phyloP scores from a whole-genome alignment of 2,329 filamentous ascomycete species.

The Coniella lustricola region DNA sequence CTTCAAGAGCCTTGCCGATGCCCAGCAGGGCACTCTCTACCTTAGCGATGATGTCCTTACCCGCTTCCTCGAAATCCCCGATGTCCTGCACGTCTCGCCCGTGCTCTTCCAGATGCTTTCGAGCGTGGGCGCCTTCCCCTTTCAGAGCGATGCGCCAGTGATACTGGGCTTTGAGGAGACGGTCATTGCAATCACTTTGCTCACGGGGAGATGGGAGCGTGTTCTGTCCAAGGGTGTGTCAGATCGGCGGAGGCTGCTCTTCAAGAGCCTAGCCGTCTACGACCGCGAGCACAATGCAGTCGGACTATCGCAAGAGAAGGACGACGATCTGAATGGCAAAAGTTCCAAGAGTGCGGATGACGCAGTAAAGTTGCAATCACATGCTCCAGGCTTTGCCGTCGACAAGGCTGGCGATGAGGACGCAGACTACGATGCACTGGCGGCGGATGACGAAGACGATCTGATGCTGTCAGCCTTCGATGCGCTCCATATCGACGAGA shows the following conservation, averaged over 20 bases:
- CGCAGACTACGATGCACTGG: conserved; percentile 29
- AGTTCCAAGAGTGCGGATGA: conserved; percentile 3
- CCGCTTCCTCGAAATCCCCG: conserved; percentile 66
- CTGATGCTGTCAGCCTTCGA: conserved; percentile 64
- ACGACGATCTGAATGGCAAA: conserved; percentile 16
- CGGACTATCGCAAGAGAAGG: conserved; percentile 2
- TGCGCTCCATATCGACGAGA: conserved; percentile 57
- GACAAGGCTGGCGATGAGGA: conserved; percentile 36
- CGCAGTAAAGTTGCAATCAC: conserved; percentile 9
- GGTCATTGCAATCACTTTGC: conserved; percentile 64
- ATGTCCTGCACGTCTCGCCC: conserved; percentile 58
- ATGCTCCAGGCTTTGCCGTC: conserved; percentile 36
- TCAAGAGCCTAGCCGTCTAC: conserved; percentile 65
- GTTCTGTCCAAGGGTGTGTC: conserved; percentile 52
- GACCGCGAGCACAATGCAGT: conserved; percentile 41
- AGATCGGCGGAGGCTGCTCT: conserved; percentile 58
- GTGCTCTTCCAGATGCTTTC: conserved; percentile 66
- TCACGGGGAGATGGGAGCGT: conserved; percentile 62
- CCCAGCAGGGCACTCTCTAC: conserved; percentile 54
- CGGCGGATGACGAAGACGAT: conserved; percentile 42
- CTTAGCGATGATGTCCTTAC: conserved; percentile 65
- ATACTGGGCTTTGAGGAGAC: conserved; percentile 63
- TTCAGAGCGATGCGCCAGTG: conserved; percentile 61
- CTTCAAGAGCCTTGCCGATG: conserved; percentile 62
- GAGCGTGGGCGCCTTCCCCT: conserved; percentile 67